Base-by-base conservation (phyloP, 768 basidiomycete genomes). In the Mycena rebaudengoi region DNA sequence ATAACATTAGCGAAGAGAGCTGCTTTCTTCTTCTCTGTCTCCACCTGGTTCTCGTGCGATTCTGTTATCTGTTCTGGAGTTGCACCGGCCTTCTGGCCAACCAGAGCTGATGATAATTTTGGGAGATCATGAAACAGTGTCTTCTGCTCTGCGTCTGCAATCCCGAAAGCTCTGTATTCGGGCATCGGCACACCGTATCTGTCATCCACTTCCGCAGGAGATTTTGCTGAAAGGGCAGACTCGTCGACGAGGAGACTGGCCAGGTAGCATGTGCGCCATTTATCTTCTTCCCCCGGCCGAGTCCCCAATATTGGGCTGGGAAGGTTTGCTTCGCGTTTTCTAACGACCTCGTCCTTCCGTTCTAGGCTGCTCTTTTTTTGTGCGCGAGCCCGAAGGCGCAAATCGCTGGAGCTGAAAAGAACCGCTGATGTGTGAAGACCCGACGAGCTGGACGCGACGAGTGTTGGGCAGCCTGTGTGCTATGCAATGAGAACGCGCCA, bases 271-370 rank as follows among this genome's bases (percentile, higher is more conserved):
- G 80, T 78, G 39, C 74, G 69, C 93, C 95, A 96, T 71, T 87
- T 88, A 57, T 79, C 71, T 56, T 90, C 88, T 55, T 91, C 85
- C 63, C 85, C 84, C 7, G 85, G 80, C 40, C 87, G 82, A 16
- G 87, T 87, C 13, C 96, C 96, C 7, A 95, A 85, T 16, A 96
- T 84, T 60, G 91, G 87, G 68, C 92, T 89, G 16, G 91, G 81
- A 45, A 77, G 80, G 55, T 73, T 82, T 29, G 70, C 80, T 40
- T 75, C 18, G 76, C 21, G 76, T 80, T 49, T 70, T 71, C 59
- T 75, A 74, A 63, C 70, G 55, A 78, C 80, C 67, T 82, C 80
- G 32, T 79, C 80, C 62, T 83, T 82, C 64, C 83, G 80, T 62
- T 76, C 79, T 48, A 80, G 72, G 76, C 83, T 86, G 65, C 70